Evolutionary conservation across 2,329 filamentous ascomycete species (phyloP).

Genomic region (Botrytis sinoallii): DNA sequence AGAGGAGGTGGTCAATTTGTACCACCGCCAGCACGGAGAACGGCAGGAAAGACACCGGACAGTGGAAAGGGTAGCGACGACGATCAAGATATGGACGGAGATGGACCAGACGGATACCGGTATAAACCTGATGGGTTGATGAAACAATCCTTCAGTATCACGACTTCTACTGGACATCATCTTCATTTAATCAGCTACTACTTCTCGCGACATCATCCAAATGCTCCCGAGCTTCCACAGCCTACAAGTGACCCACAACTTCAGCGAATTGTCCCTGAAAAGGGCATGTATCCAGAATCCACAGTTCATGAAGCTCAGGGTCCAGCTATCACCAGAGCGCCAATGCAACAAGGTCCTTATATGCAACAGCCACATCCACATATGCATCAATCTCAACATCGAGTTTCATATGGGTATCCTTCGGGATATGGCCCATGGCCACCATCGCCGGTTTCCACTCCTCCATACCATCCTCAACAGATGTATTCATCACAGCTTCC

Average conservation of each 20-base stretch:
- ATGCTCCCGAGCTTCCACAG: slow-evolving; percentile 69
- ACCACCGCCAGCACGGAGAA: slow-evolving; percentile 51
- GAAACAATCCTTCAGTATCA: slow-evolving; percentile 99
- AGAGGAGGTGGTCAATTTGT: slow-evolving; percentile 73
- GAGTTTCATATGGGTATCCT: slow-evolving; percentile 39
- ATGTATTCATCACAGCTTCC: slow-evolving; percentile 41
- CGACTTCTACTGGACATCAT: slow-evolving; percentile 83
- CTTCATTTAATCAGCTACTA: slow-evolving; percentile 98
- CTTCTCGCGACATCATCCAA: slow-evolving; percentile 68
- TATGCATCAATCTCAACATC: slow-evolving; percentile 35
- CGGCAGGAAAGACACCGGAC: slow-evolving; percentile 75
- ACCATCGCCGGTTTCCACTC: slow-evolving; percentile 54
- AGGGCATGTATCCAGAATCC: slow-evolving; percentile 97
- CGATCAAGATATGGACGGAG: slow-evolving; percentile 66
- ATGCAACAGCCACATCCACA: slow-evolving; percentile 27
- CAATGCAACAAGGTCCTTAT: slow-evolving; percentile 53
- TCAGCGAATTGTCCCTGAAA: slow-evolving; percentile 78
- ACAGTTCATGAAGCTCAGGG: slow-evolving; percentile 84
- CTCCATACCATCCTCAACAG: slow-evolving; percentile 47
- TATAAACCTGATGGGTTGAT: slow-evolving; percentile 97
- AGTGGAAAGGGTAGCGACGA: slow-evolving; percentile 79
- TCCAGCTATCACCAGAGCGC: slow-evolving; percentile 75
- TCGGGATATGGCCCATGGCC: slow-evolving; percentile 49
- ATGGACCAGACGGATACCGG: slow-evolving; percentile 82
- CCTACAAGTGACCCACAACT: slow-evolving; percentile 78